Base-by-base conservation (phyloP, 768 basidiomycete species). In the Suillus ampliporus region DNA sequence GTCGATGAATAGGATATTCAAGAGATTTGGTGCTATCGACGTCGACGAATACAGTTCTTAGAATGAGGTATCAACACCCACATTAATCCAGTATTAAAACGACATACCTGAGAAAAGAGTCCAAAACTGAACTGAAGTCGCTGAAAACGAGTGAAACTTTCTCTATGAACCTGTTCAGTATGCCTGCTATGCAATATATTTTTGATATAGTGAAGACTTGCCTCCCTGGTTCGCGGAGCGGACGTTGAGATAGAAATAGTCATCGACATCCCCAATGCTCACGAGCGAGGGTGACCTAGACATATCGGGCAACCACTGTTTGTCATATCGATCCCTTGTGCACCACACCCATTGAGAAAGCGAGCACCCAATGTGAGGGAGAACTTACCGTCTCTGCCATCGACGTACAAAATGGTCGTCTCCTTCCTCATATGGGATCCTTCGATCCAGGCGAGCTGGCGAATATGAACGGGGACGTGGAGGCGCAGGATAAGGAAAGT, bases 171-270 rank as follows among this genome's bases (percentile, higher is more conserved):
- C 21, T 11, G 15, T 19, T 40, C 37, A 56, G 21, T 23, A 23
- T 17, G 38, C 26, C 19, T 28, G 38, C 53, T 6, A 19, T 40
- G 5, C 17, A 26, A 40, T 26, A 19, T 38, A 11, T 38, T 17
- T 21, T 17, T 37, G 5, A 21, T 19, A 28, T 41, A 19, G 8
- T 10, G 19, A 56, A 38, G 15, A 40, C 38, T 40, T 28, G 34
- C 54, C 37, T 40, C 6, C 23, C 3, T 19, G 17, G 23, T 2
- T 40, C 37, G 13, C 37, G 38, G 54, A 56, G 40, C 54, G 54
- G 38, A 56, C 6, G 11, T 56, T 56, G 38, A 56, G 54, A 26
- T 56, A 40, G 38, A 56, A 56, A 40, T 56, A 56, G 11, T 56
- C 38, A 19, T 40, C 15, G 26, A 56, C 19, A 28, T 7, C 23